Conservation (phyloP, 768 basidiomycete species). For the Phanerodontia chrysosporium region DNA sequence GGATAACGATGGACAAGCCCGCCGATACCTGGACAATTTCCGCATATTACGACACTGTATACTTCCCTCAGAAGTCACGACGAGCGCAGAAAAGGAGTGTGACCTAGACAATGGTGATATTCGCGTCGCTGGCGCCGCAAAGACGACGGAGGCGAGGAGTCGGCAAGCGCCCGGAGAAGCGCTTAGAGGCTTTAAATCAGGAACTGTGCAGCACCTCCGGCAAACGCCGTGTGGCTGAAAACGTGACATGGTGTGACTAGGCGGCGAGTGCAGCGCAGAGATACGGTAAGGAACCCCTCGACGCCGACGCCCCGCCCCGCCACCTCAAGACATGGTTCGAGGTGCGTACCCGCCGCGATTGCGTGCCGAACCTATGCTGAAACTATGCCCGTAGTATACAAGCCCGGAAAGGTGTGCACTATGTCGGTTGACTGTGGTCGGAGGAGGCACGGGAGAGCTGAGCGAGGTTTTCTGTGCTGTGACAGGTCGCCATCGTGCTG, state of each 20-base stretch:
- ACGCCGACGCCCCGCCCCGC: conserved; percentile 29
- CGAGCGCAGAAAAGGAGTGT: too few species aligned
- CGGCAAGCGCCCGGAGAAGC: too few species aligned
- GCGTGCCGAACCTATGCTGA: conserved; percentile 15
- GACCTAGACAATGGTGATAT: too few species aligned
- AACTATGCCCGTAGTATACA: conserved; percentile 61
- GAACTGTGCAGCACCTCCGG: conserved; percentile 29
- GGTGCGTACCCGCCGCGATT: conserved; percentile 24
- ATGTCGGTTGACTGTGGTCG: background rate
- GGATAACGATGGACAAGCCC: too few species aligned
- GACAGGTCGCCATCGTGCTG: conserved; percentile 90
- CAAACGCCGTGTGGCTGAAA: conserved; percentile 32
- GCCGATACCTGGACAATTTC: too few species aligned
- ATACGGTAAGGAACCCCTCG: conserved; percentile 23
- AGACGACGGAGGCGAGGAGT: too few species aligned
- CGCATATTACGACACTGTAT: too few species aligned
- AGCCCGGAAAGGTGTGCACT: conserved; percentile 78
- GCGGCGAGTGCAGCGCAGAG: conserved; percentile 6
- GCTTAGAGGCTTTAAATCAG: background rate
- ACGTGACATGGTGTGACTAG: conserved; percentile 4
- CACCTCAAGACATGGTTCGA: conserved; percentile 39
- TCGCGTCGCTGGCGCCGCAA: too few species aligned
- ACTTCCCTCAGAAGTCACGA: too few species aligned
- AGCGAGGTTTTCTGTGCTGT: conserved; percentile 4
- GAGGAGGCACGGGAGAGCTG: background rate